These are phyloP conservation scores for Crithidia bombi DNA, from an alignment of 208 protist species.

Conservation along the genomic window DNA sequence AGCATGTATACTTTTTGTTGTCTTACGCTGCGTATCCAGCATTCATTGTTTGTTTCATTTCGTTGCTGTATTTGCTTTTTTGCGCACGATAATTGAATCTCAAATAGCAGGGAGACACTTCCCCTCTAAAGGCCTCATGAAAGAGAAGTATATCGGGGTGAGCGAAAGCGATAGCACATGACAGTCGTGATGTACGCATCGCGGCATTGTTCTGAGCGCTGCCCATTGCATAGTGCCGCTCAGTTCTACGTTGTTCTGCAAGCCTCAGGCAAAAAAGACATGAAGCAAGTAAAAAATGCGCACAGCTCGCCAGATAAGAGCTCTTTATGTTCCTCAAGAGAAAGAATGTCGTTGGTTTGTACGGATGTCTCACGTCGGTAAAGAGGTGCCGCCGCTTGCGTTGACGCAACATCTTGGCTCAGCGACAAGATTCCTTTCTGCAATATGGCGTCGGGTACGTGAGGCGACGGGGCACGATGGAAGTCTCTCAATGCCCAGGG, in stretches of 20 bases:
- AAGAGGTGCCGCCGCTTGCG: background rate
- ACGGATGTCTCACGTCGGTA: background rate
- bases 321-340: conserved; percentile 20
- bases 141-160: too few species aligned
- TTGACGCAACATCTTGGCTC: background rate
- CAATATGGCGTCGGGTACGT: background rate
- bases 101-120: too few species aligned
- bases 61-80: too few species aligned
- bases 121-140: too few species aligned
- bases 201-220: background rate
- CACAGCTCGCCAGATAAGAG: conserved; percentile 48
- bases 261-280: conserved; percentile 61
- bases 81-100: too few species aligned
- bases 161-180: too few species aligned
- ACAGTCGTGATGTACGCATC: background rate
- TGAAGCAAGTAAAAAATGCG: conserved; percentile 72
- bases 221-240: background rate
- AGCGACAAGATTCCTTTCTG: background rate
- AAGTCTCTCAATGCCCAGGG: conserved; percentile 11
- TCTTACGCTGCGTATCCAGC: too few species aligned
- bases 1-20: too few species aligned
- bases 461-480: background rate
- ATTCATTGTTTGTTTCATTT: too few species aligned
- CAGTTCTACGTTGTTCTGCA: background rate
- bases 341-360: conserved; percentile 13